These are phyloP conservation scores for Colletotrichum australisinense DNA, from an alignment of 2,329 filamentous ascomycete species.

Conservation along the genomic window DNA sequence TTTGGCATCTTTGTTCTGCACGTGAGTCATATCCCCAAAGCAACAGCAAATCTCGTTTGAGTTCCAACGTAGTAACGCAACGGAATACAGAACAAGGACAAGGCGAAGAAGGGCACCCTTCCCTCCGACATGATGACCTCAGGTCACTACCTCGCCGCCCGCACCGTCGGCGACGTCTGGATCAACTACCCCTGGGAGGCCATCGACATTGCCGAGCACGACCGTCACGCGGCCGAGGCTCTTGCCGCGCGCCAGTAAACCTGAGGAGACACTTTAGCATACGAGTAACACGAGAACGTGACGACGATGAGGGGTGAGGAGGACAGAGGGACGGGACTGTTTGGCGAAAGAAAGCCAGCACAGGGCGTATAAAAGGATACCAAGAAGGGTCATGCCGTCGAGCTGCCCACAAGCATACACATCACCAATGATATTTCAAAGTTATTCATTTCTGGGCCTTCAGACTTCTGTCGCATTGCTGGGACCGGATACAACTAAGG, in stretches of 20 bases:
- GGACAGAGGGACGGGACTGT: constrained; percentile 16
- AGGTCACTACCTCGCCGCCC: constrained; percentile 83
- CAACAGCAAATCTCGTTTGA: neutral
- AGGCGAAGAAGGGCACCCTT: constrained; percentile 90
- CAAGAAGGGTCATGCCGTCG: constrained; percentile 19
- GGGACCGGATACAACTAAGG: no score
- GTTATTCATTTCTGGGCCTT: neutral
- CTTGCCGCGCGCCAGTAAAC: constrained; percentile 43
- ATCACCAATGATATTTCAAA: constrained; percentile 29
- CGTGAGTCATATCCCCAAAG: constrained; percentile 60
- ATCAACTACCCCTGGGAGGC: constrained; percentile 99
- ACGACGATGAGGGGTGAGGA: neutral
- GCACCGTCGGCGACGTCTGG: constrained; percentile 94
- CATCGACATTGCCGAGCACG: constrained; percentile 92
- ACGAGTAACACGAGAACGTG: constrained; percentile 18
- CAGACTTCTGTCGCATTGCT: neutral
- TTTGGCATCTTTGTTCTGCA: constrained; percentile 98
- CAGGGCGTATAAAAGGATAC: constrained; percentile 26
- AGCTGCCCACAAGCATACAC: constrained; percentile 28
- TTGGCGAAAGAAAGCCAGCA: neutral
- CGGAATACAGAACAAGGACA: constrained; percentile 89
- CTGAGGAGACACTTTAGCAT: neutral
- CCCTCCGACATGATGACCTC: constrained; percentile 81
- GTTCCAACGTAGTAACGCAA: constrained; percentile 25
- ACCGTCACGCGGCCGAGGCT: constrained; percentile 69